Conservation (phyloP, 1,139 yeast genomes). For the Hyphopichia pseudoburtonii region DNA sequence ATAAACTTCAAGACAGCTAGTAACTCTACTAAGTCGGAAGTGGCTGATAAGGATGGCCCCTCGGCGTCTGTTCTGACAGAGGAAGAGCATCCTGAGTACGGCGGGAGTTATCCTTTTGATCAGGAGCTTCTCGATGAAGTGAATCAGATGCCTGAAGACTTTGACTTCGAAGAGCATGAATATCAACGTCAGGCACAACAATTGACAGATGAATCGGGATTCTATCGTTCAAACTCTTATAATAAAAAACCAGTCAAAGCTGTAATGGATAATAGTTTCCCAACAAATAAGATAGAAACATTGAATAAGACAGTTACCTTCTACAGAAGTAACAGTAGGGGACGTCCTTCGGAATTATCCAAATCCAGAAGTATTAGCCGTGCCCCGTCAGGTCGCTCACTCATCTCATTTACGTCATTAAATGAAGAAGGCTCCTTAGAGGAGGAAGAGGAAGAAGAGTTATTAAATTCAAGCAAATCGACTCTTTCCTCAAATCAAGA, state of each 20-base stretch:
- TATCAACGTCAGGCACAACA: not conserved
- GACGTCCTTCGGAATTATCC: conserved; percentile 10
- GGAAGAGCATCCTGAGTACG: conserved; percentile 6
- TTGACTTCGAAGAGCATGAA: conserved; percentile 44
- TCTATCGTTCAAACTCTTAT: conserved; percentile 36
- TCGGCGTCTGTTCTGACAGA: not conserved
- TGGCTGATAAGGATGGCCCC: conserved; percentile 1
- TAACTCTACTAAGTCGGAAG: not conserved
- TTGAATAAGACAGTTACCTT: conserved; percentile 58
- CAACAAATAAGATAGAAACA: conserved; percentile 50
- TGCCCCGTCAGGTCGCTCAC: conserved; percentile 28
- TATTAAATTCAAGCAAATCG: conserved; percentile 3
- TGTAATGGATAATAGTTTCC: conserved; percentile 19
- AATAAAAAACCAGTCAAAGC: conserved; percentile 37
- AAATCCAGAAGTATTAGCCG: conserved; percentile 25
- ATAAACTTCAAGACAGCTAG: conserved; percentile 13
- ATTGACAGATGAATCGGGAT: conserved; percentile 14
- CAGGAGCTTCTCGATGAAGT: conserved; percentile 51
- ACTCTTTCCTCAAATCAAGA: not conserved
- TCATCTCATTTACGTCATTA: conserved; percentile 25
- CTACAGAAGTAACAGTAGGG: conserved; percentile 25
- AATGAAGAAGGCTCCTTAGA: conserved; percentile 22
- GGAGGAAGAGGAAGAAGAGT: conserved; percentile 12
- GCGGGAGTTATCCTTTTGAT: conserved; percentile 21
- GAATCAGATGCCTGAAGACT: conserved; percentile 60